Conservation (phyloP, 352 stramenopile species). For the Phytopythium sindhum region DNA sequence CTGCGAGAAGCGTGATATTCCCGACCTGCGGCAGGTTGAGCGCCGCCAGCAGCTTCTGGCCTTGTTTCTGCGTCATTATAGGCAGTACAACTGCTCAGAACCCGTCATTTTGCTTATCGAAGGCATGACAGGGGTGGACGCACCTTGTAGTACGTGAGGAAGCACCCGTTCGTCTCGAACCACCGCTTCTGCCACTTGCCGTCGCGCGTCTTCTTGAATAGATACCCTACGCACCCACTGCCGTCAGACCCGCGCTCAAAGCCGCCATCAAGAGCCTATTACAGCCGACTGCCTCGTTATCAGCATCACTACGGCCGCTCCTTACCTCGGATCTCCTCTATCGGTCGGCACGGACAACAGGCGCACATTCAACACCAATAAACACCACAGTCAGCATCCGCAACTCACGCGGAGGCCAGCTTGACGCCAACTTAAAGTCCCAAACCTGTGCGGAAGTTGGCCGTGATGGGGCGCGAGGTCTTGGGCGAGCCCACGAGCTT, state of each 20-base stretch:
- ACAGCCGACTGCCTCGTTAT: too few relatives aligned
- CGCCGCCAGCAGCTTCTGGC: slow-evolving; percentile 92
- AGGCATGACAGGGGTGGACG: slow-evolving; percentile 11
- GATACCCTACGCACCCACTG: slow-evolving; percentile 56
- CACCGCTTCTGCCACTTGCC: slow-evolving; percentile 97
- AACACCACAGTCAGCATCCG: background rate
- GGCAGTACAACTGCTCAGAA: slow-evolving; percentile 7
- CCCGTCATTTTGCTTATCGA: background rate
- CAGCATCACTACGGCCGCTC: too few relatives aligned
- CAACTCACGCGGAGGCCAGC: background rate
- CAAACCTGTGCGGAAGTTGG: slow-evolving; percentile 67
- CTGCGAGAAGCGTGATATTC: slow-evolving; percentile 64
- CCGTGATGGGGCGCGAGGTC: slow-evolving; percentile 42
- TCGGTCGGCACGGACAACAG: background rate
- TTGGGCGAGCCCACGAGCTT: slow-evolving; percentile 55
- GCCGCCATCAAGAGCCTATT: too few relatives aligned
- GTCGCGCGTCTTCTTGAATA: slow-evolving; percentile 93
- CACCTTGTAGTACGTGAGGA: slow-evolving; percentile 99
- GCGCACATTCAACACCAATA: background rate
- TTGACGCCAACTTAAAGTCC: background rate
- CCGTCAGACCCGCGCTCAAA: background rate
- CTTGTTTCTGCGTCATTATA: slow-evolving; percentile 64
- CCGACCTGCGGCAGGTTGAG: slow-evolving; percentile 93
- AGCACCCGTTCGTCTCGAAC: slow-evolving; percentile 98
- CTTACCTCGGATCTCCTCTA: slow-evolving; percentile 62